Conservation (phyloP, 1,139 yeast genomes). For the Geotrichum armillariae region DNA sequence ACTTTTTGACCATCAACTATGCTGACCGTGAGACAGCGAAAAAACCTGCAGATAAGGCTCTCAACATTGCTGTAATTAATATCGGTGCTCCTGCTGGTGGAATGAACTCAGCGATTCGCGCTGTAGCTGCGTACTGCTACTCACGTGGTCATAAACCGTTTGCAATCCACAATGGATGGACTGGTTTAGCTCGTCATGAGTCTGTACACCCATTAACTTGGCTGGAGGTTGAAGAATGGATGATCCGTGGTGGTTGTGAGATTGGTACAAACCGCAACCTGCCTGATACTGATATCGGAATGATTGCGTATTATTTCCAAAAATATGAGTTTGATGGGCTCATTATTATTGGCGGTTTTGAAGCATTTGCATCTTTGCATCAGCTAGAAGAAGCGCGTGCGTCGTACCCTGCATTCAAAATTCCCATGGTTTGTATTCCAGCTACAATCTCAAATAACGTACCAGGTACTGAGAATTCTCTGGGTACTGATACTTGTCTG, state of each 20-base stretch:
- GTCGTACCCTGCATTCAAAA: slow-evolving; percentile 84
- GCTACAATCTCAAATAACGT: slow-evolving; percentile 98
- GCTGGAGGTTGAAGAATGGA: slow-evolving; percentile 91
- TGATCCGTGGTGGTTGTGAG: slow-evolving; percentile 89
- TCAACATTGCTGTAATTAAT: slow-evolving; percentile 77
- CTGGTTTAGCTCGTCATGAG: slow-evolving; percentile 85
- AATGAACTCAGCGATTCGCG: slow-evolving; percentile 88
- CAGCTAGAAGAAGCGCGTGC: slow-evolving; percentile 72
- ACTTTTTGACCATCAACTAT: slow-evolving; percentile 67
- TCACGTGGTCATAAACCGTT: slow-evolving; percentile 85
- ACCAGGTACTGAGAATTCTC: slow-evolving; percentile 93
- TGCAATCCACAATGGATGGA: slow-evolving; percentile 89
- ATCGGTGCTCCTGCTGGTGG: slow-evolving; percentile 99
- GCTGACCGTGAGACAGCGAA: slow-evolving; percentile 62
- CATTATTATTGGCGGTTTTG: slow-evolving; percentile 92
- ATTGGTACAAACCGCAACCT: slow-evolving; percentile 90
- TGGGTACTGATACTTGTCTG: slow-evolving; percentile 93
- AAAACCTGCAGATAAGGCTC: slow-evolving; percentile 44
- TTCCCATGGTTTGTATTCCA: slow-evolving; percentile 91
- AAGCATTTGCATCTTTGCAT: slow-evolving; percentile 80
- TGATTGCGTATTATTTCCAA: slow-evolving; percentile 88
- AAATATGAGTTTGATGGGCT: slow-evolving; percentile 83
- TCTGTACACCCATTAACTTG: slow-evolving; percentile 71
- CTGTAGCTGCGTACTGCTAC: slow-evolving; percentile 87
- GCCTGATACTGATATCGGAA: slow-evolving; percentile 80